Percentiles rank a stretch among this genome's conserved stretches.
Evolutionary conservation across 1,284 basidiomycete genomes (phyloP).

Genomic region (Trichosporon sp.): DNA sequence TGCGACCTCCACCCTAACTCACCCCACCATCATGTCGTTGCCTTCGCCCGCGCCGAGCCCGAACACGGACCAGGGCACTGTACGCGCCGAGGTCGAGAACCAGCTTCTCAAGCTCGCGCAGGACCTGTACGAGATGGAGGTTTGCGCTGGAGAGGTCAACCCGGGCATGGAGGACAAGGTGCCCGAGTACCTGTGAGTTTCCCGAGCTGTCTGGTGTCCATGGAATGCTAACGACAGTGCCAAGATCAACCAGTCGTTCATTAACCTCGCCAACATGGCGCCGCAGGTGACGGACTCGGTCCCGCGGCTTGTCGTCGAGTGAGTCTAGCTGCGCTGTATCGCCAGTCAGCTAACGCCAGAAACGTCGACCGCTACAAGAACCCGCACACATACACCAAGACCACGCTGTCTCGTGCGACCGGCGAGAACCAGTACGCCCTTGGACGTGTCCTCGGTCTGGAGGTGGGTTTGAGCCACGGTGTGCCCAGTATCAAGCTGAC

Average conservation of each 20-base stretch:
- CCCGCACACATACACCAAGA: slow-evolving; percentile 40
- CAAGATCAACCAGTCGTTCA: slow-evolving; percentile 33
- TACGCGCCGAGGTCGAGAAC: slow-evolving; percentile 35
- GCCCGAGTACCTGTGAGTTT: slow-evolving; percentile 35
- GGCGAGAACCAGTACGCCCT: slow-evolving; percentile 47
- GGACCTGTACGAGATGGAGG: slow-evolving; percentile 47
- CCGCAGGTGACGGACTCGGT: slow-evolving; percentile 37
- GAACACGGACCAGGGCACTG: slow-evolving; percentile 21
- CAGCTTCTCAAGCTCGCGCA: slow-evolving; percentile 35
- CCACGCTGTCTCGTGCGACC: slow-evolving; percentile 31
- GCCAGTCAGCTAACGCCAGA: slow-evolving; percentile 13
- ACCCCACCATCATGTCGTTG: slow-evolving; percentile 12
- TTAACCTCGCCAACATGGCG: slow-evolving; percentile 28
- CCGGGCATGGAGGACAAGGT: slow-evolving; percentile 37
- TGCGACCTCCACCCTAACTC: not conserved
- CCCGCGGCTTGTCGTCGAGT: slow-evolving; percentile 41
- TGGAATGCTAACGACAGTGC: slow-evolving; percentile 19
- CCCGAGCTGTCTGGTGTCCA: not conserved
- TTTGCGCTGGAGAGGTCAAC: slow-evolving; percentile 44
- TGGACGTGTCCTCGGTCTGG: slow-evolving; percentile 40
- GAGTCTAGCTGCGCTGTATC: slow-evolving; percentile 11
- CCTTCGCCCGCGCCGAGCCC: slow-evolving; percentile 39
- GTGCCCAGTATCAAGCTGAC: not conserved
- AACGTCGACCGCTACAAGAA: slow-evolving; percentile 33
- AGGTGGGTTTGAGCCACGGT: slow-evolving; percentile 26